Evolutionary conservation across 164 flowering plant genomes (phyloP), one percentile per base, ranked within the genome.

Genomic region (Amborella trichopoda): DNA sequence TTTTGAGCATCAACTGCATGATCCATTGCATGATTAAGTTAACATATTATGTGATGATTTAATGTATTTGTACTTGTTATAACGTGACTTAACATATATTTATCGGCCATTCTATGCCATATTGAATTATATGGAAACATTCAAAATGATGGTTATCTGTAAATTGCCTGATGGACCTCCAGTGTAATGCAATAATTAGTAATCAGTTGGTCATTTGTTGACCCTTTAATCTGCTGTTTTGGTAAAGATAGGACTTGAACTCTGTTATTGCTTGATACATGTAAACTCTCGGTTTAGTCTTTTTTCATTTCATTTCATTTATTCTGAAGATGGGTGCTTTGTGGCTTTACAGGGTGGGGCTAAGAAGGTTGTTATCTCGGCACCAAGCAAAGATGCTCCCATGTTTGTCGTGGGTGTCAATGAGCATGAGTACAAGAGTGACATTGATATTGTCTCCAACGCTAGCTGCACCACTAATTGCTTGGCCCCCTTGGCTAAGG

Each of bases 391-490:
- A 33, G 88, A 83, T 62, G 97, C 97, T 3, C 97, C 97, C 47
- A 89, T 89, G 97, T 89, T 89, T 69, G 97, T 89, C 47, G 70
- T 85, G 42, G 97, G 97, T 58, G 97, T 89, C 40, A 89, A 89
- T 47, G 85, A 89, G 66, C 57, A 74, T 25, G 90, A 85, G 26
- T 89, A 89, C 81, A 89, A 67, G 48, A 49, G 79, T 3, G 73
- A 78, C 20, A 58, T 84, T 20, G 34, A 81, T 68, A 64, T 88
- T 41, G 94, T 88, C 17, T 88, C 97, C n/a, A 88, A 88, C 55
- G 97, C 97, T 58, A 88, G 97, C 62, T 88, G 94, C 70, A 88
- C 94, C 8, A 88, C 97, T 58, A 88, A 88, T 64, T 84, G 97
- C 46, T 83, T 88, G 53, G 97, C 97, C 58, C 89, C 95, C 20